phyloP scores from a whole-genome alignment of 75 land plant species.

The Pinus taeda region DNA sequence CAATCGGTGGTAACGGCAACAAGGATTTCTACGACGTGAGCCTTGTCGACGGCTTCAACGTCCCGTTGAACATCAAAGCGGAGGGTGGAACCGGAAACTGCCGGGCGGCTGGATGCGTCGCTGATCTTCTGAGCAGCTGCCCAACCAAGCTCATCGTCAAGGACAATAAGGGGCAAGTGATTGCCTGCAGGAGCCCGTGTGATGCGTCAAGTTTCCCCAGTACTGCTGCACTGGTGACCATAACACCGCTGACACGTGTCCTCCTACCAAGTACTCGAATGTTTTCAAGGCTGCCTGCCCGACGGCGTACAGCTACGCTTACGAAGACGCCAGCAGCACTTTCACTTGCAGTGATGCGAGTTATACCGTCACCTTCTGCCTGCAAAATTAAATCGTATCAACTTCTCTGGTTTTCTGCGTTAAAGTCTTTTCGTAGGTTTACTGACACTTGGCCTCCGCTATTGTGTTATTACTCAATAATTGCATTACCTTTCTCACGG shows the following conservation, averaged over 20 bases:
- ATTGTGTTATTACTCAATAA: no score
- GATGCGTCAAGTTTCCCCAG: slow-evolving; percentile 46
- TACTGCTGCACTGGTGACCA: slow-evolving; percentile 7
- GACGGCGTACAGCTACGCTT: no score
- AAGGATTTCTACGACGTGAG: slow-evolving; percentile 79
- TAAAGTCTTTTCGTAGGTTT: no score
- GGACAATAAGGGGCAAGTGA: slow-evolving; percentile 26
- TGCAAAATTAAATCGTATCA: no score
- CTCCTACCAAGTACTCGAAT: slow-evolving; percentile 43
- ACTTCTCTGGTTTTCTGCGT: no score
- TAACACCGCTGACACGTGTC: slow-evolving; percentile 37
- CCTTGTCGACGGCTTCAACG: slow-evolving; percentile 69
- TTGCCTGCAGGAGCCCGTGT: slow-evolving; percentile 88
- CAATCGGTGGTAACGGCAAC: slow-evolving; percentile 16
- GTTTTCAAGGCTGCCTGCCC: slow-evolving; percentile 73
- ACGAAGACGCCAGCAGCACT: slow-evolving; percentile 23
- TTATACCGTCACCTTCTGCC: slow-evolving; percentile 49
- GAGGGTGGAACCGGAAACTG: slow-evolving; percentile 15
- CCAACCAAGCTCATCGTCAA: slow-evolving; percentile 32
- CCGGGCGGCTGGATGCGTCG: slow-evolving; percentile 43
- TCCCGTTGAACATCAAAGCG: slow-evolving; percentile 22
- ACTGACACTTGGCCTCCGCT: no score
- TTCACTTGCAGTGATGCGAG: slow-evolving; percentile 60
- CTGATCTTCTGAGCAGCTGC: slow-evolving; percentile 13
- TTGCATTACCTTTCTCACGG: no score